Conservation (phyloP, 345 rosid species). For the Raphanus sativus region DNA sequence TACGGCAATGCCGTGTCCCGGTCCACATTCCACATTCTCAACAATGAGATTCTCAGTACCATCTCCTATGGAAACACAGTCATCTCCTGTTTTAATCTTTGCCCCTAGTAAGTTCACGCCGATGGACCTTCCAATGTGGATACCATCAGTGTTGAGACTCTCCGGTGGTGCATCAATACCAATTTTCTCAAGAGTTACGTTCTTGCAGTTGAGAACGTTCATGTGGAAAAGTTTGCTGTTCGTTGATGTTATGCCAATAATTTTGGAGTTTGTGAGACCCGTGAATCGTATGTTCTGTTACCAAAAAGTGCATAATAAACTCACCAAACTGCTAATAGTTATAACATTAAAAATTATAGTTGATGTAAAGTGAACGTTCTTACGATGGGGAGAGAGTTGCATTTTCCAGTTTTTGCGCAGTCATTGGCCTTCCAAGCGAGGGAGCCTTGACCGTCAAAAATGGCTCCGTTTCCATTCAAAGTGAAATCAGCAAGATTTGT, state of each 20-base stretch:
- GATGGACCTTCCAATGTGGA: conserved; percentile 49
- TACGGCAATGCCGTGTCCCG: conserved; percentile 60
- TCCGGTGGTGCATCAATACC: conserved; percentile 38
- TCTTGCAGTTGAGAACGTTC: conserved; percentile 39
- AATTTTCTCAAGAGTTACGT: conserved; percentile 40
- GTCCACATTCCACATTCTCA: conserved; percentile 46
- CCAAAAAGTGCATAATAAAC: background rate
- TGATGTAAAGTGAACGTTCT: background rate
- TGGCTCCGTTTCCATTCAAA: conserved; percentile 41
- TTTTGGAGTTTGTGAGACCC: conserved; percentile 13
- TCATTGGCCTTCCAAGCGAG: conserved; percentile 37
- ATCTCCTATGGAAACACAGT: conserved; percentile 55
- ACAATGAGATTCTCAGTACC: conserved; percentile 42
- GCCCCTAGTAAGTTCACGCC: conserved; percentile 33
- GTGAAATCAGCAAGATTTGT: conserved; percentile 29
- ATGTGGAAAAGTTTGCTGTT: conserved; percentile 56
- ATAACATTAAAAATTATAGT: too few relatives aligned
- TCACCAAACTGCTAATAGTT: too few relatives aligned
- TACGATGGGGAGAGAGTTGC: conserved; percentile 42
- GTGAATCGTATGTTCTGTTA: conserved; percentile 36
- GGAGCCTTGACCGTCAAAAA: conserved; percentile 52
- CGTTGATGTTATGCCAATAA: conserved; percentile 39
- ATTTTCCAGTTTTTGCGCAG: conserved; percentile 31
- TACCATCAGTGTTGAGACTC: conserved; percentile 62
- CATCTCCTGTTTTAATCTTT: conserved; percentile 49